Conservation (phyloP, 768 basidiomycete genomes). For the Macrolepiota albuminosa region DNA sequence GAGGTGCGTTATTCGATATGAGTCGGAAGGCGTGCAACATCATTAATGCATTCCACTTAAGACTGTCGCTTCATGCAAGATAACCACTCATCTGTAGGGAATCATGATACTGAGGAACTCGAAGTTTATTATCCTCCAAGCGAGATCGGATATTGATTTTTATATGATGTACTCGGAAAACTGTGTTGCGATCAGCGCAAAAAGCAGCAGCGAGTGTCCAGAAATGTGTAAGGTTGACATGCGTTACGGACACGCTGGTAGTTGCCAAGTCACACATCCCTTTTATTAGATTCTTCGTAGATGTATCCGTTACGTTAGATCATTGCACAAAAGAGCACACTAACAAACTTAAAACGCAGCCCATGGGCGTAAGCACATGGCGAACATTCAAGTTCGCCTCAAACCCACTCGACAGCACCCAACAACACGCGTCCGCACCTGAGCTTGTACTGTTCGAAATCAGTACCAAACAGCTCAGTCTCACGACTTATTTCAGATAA, state of each 20-base stretch:
- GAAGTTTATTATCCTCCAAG: neutral
- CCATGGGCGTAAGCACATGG: neutral
- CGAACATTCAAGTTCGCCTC: too few species aligned
- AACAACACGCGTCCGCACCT: neutral
- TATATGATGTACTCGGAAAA: neutral
- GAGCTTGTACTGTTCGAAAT: constrained; percentile 66
- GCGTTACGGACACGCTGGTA: too few species aligned
- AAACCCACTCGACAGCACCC: too few species aligned
- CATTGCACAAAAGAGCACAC: neutral
- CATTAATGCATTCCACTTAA: neutral
- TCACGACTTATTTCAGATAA: constrained; percentile 96
- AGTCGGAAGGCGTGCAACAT: neutral
- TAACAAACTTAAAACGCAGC: neutral
- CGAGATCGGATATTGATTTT: neutral
- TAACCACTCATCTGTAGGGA: neutral
- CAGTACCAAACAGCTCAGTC: constrained; percentile 89
- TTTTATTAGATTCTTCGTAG: neutral
- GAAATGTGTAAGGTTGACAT: too few species aligned
- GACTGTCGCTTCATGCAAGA: neutral
- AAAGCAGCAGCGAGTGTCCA: neutral
- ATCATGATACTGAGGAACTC: too few species aligned
- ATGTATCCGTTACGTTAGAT: neutral
- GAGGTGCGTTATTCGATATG: neutral
- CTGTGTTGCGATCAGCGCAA: neutral
- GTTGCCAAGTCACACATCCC: neutral